phyloP scores from a whole-genome alignment of 192 early-diverging fungal species.

The Podila horticola region DNA sequence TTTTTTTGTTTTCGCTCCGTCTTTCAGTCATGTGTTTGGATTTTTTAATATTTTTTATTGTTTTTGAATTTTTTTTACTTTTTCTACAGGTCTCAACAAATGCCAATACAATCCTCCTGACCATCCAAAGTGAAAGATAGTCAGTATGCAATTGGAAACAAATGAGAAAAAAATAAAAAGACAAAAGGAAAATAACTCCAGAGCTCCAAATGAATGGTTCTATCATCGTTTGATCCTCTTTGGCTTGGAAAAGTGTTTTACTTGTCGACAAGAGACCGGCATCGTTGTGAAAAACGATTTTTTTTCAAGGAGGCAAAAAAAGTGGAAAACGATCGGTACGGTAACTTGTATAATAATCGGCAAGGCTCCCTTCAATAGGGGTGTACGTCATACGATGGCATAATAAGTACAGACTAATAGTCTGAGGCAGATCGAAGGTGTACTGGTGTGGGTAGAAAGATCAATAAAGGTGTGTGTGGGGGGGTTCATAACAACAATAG shows the following conservation, averaged over 20 bases:
- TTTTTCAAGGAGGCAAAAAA: neutral
- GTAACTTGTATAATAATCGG: constrained; percentile 39
- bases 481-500: constrained; percentile 11
- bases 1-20: neutral
- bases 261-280: constrained; percentile 53
- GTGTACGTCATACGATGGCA: constrained; percentile 49
- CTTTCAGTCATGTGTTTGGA: neutral
- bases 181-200: neutral
- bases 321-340: constrained; percentile 35
- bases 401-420: neutral
- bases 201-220: constrained; percentile 2
- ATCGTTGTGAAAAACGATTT: constrained; percentile 12
- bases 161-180: constrained; percentile 3
- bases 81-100: constrained; percentile 5
- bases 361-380: constrained; percentile 51
- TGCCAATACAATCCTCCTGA: constrained; percentile 16
- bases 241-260: constrained; percentile 24
- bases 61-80: constrained; percentile 13
- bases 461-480: neutral
- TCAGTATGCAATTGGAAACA: constrained; percentile 21
- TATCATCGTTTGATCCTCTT: constrained; percentile 6
- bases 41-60: constrained; percentile 2
- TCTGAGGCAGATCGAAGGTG: constrained; percentile 47
- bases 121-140: neutral
- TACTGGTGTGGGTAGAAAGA: constrained; percentile 11